These are phyloP conservation scores for Sporothrix phasma DNA, from an alignment of 2,329 filamentous ascomycete genomes.

Conservation along the genomic window DNA sequence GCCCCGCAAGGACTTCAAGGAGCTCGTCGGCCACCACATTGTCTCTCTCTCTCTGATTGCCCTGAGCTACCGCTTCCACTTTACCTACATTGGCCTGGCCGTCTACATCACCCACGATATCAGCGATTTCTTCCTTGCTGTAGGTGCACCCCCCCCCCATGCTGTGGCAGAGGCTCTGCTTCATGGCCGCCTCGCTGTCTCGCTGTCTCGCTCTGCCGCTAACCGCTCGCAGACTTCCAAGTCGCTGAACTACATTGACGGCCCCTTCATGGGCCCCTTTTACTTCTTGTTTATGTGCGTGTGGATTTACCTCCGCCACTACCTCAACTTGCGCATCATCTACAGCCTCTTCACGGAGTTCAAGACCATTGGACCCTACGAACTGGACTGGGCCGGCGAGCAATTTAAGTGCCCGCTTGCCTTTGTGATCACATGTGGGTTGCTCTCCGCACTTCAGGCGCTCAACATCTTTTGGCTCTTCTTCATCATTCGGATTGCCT, in stretches of 20 bases:
- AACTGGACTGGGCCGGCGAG: constrained; percentile 63
- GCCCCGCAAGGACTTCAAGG: constrained; percentile 88
- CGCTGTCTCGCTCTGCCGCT: neutral
- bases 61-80: constrained; percentile 89
- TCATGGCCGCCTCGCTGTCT: neutral
- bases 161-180: too few relatives aligned
- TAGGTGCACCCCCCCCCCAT: constrained; percentile 35
- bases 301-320: constrained; percentile 89
- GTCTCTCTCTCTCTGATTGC: constrained; percentile 77
- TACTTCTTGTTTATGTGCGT: constrained; percentile 71
- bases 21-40: constrained; percentile 84
- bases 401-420: constrained; percentile 69
- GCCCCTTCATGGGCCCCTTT: constrained; percentile 67
- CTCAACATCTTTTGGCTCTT: constrained; percentile 78
- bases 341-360: constrained; percentile 67
- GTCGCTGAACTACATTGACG: constrained; percentile 81
- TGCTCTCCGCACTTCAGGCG: constrained; percentile 59
- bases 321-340: constrained; percentile 68
- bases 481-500: constrained; percentile 65
- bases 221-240: constrained; percentile 61
- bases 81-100: constrained; percentile 86
- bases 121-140: constrained; percentile 88
- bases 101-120: constrained; percentile 95
- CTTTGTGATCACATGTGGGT: constrained; percentile 54
- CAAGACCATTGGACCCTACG: constrained; percentile 62